Conservation (phyloP, 106 monocot genomes). For the Posidonia australis region DNA sequence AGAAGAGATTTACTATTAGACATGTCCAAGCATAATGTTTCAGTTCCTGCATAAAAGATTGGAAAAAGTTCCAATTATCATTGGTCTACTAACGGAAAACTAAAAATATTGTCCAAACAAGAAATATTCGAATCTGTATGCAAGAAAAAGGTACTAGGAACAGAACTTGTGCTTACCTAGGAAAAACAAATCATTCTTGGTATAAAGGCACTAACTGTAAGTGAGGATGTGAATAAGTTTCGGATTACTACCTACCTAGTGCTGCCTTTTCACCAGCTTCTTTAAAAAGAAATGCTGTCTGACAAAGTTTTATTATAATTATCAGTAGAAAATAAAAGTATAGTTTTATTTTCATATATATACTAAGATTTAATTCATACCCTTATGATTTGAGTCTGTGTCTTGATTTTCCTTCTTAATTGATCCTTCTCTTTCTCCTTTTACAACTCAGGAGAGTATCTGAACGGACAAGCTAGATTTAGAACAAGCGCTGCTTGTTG, state of each 20-base stretch:
- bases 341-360: background rate
- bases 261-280: conserved; percentile 50
- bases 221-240: background rate
- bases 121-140: background rate
- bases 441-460: conserved; percentile 84
- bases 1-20: too few relatives aligned
- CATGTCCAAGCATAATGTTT: too few relatives aligned
- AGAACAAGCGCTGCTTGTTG: conserved; percentile 96
- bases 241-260: conserved; percentile 22
- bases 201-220: background rate
- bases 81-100: too few relatives aligned
- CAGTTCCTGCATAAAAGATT: too few relatives aligned
- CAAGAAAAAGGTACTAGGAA: background rate
- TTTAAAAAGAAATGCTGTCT: conserved; percentile 79
- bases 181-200: background rate
- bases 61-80: too few relatives aligned
- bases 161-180: background rate
- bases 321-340: background rate
- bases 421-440: conserved; percentile 81
- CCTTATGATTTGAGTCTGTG: conserved; percentile 96
- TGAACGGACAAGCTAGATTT: conserved; percentile 88
- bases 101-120: too few relatives aligned
- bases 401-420: conserved; percentile 64
- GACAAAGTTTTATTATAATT: conserved; percentile 11
- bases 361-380: conserved; percentile 19